These are phyloP conservation scores for Umbelopsis isabellina DNA, from an alignment of 192 early-diverging fungal species.

Conservation along the genomic window DNA sequence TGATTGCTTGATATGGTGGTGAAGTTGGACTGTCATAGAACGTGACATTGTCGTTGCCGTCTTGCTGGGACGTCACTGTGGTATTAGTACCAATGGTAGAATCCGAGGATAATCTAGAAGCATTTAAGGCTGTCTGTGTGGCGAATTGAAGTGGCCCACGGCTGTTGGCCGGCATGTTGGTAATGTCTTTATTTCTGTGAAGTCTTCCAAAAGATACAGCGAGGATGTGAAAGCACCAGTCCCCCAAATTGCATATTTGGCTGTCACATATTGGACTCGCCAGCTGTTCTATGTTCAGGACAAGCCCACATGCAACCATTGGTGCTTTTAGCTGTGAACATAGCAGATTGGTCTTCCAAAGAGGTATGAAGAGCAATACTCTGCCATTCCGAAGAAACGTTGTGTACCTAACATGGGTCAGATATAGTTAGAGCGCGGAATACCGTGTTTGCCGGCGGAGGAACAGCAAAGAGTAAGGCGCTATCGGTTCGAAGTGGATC, in stretches of 20 bases:
- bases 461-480: background rate
- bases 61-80: background rate
- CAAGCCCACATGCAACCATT: background rate
- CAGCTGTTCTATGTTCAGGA: background rate
- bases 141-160: slow-evolving; percentile 2
- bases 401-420: background rate
- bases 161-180: slow-evolving; percentile 14
- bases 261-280: background rate
- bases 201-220: too few species aligned
- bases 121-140: background rate
- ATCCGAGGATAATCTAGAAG: slow-evolving; percentile 12
- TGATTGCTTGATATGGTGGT: slow-evolving; percentile 11
- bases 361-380: background rate
- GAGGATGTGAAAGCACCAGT: too few species aligned
- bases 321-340: slow-evolving; percentile 8
- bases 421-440: background rate
- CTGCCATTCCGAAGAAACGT: background rate
- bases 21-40: background rate
- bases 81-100: background rate
- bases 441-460: background rate
- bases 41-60: background rate
- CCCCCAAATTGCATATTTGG: background rate
- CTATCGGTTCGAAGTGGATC: background rate
- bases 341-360: slow-evolving; percentile 11
- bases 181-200: too few species aligned